Base-by-base conservation (phyloP, 2,329 filamentous ascomycete species). In the Alternaria angustiovoidea region DNA sequence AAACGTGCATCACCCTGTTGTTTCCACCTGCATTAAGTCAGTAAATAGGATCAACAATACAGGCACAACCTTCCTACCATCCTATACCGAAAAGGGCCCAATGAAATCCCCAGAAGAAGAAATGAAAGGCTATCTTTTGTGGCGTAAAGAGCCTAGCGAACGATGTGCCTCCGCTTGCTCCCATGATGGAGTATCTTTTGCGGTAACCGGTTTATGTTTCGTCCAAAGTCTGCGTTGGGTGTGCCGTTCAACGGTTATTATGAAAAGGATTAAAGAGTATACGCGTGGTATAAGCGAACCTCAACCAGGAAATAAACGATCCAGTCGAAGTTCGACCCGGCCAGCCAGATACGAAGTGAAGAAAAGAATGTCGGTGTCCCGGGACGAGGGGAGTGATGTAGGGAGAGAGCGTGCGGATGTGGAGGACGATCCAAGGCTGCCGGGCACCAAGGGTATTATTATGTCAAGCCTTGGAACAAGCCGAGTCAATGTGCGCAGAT, bases 81-180 rank as follows among this genome's bases (percentile, higher is more conserved):
- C 93, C 93, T 72, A 88, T 87, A 42, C 86, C 90, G 76, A 97
- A 97, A n/a, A 96, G 78, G 24, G 84, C 89, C 78, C 88, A 88
- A 75, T 97, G 93, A 42, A 92, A 81, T 4, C 84, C 85, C 89
- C 93, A 94, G 77, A 96, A 97, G 51, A 95, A 78, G 66, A 92
- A 70, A 77, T 96, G 91, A 79, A 96, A 97, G 48, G 91, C 61
- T 57, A 96, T 76, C 79, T 96, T 96, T 54, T 85, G 83, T 16
- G 85, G 79, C 54, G 87, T 88, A 62, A 94, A 86, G 80, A 71
- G 72, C 44, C 70, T 66, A 38, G 59, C 43, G 20, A 69, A 32
- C 56, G 61, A 62, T 36, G 56, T 48, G 46, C 49, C 38, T 22
- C 55, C 46, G 49, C 54, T 52, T 44, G 59, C 61, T 36, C 52